Base-by-base conservation (phyloP, 441 rosid species). In the Sinapis alba region DNA sequence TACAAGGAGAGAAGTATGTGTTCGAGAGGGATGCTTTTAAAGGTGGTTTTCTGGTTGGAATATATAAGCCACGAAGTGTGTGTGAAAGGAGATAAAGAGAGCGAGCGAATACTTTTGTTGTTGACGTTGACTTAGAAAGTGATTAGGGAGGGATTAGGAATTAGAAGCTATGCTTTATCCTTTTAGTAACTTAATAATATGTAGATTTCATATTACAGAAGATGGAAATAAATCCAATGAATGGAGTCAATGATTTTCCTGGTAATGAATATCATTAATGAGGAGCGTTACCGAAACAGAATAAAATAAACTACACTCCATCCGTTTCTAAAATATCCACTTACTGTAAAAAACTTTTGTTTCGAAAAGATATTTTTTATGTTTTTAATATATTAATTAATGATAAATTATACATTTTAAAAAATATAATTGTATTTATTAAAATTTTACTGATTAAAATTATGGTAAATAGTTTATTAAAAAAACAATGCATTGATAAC, bases 11-110 rank as follows among this genome's bases (percentile, higher is more conserved):
- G 54, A 70, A 70, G 65, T 76, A 70, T 63, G 65, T 69, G 41
- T 56, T 69, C 24, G 51, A 54, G 59, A 61, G 69, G 72, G 68
- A 12, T 75, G 63, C 7, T 69, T 41, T 1, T 56, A 41, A 41
- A 41, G 15, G 80, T 69, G 65, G 53, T 64, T 71, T 57, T 64
- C 61, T 70, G 15, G 80, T 32, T 76, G 62, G 62, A 57, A 76
- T 76, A 76, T 76, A 76, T 70, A 21, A 70, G 61, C 71, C 65
- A 76, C 71, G 66, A 64, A 43, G 70, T 76, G 21, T 13, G 75
- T 27, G 75, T 64, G 79, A 43, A 26, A 1, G 19, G 69, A 45
- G 21, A 50, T 28, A 53, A 1, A 57, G 10, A 24, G 74, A 75
- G 28, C 10, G 3, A 51, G 65, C 7, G 24, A 53, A 43, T 75